Conservation (phyloP, 2,329 filamentous ascomycete species). For the Paecilomyces dactylethromorphus region DNA sequence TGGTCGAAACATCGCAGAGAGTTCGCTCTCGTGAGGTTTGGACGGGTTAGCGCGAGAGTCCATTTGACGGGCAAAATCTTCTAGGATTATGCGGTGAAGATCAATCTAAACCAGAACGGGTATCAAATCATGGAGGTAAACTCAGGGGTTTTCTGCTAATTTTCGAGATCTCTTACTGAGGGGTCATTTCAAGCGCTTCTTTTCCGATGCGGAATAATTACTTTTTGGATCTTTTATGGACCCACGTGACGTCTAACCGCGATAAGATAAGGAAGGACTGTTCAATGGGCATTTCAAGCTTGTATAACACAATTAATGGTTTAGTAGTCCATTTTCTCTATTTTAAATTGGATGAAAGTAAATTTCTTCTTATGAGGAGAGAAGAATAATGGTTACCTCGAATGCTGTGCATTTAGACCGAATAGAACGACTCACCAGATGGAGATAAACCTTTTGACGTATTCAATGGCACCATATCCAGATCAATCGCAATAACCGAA, state of each 20-base stretch:
- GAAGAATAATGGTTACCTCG: too few relatives aligned
- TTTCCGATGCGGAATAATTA: neutral
- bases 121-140: neutral
- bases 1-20: slow-evolving; percentile 60
- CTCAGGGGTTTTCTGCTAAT: neutral
- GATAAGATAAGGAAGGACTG: neutral
- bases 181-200: neutral
- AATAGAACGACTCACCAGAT: too few relatives aligned
- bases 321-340: too few relatives aligned
- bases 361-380: too few relatives aligned
- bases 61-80: slow-evolving; percentile 10
- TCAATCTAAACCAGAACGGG: neutral
- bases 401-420: too few relatives aligned
- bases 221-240: neutral
- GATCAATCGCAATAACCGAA: neutral
- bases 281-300: neutral
- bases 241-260: neutral
- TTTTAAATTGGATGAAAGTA: too few relatives aligned
- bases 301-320: too few relatives aligned
- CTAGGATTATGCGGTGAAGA: neutral
- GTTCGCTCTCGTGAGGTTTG: slow-evolving; percentile 12
- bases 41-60: slow-evolving; percentile 5
- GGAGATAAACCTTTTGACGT: too few relatives aligned
- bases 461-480: too few relatives aligned
- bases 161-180: neutral